Base-by-base conservation (phyloP, 495 filamentous ascomycete genomes). In the Penicillium mononematosum region DNA sequence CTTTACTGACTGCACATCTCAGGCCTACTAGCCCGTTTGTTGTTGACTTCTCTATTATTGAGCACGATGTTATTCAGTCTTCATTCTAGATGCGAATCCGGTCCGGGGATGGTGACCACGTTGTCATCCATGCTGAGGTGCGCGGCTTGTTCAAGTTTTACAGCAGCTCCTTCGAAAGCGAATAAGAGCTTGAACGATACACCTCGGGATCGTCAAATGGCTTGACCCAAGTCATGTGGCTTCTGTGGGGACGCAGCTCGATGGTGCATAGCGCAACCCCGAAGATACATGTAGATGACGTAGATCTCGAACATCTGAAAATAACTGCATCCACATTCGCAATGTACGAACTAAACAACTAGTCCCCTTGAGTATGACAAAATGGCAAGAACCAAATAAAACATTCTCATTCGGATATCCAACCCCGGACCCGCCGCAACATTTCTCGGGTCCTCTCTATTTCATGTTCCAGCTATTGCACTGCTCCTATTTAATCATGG, bases 101-200 rank as follows among this genome's bases (percentile, higher is more conserved):
- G 53, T 42, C 27, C 14, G 34, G 14, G 31, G 34, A 36, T 14
- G 58, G 53, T 12, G 58, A 50, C 43, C 53, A 53, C 5, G 58
- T 57, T 19, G 53, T 61, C 12, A 57, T 57, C 48, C 49, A 61
- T 25, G 48, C 44, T 1, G 48, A 61, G 24, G 53, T 29, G 5
- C 22, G 53, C 7, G n/a, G n/a, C 5, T 14, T 54, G 14, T 41
- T 61, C 34, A 45, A 50, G 11, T 53, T 57, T 57, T 48, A 16
- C 54, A 49, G 49, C 58, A 61, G 42, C 57, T 61, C 43, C 12
- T 61, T 36, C 29, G 49, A 1, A 27, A 27, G 7, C 7, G 25
- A 29, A 29, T 29, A 29, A 29, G 27, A 8, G 27, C 27, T 29
- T 8, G 6, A 5, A 25, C 24, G 24, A 5, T 29, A 29, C 7